Conservation (phyloP, 192 early-diverging fungal genomes). For the Coemansia umbellata region DNA sequence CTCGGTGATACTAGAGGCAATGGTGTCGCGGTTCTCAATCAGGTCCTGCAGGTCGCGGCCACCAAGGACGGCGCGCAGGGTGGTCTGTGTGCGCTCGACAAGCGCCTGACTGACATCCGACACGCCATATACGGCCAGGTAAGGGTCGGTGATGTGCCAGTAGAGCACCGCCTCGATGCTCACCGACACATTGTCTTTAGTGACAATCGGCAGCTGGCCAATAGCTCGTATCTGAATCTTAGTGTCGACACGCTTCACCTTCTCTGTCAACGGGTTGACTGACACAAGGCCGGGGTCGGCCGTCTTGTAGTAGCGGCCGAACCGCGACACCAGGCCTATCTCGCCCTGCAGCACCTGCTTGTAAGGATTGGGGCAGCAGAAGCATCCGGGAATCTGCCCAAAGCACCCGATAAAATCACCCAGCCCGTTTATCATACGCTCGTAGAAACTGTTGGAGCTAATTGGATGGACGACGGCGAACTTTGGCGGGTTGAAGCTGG, state of each 20-base stretch:
- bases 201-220: constrained; percentile 71
- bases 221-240: constrained; percentile 64
- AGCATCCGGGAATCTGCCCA: constrained; percentile 49
- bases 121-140: constrained; percentile 77
- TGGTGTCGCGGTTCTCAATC: constrained; percentile 85
- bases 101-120: constrained; percentile 70
- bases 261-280: constrained; percentile 52
- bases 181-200: constrained; percentile 88
- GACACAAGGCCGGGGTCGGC: constrained; percentile 57
- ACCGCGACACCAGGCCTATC: constrained; percentile 47
- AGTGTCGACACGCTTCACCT: constrained; percentile 51
- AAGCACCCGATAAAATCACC: constrained; percentile 38
- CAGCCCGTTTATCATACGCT: constrained; percentile 13
- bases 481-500: constrained; percentile 20
- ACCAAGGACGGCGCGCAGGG: constrained; percentile 79
- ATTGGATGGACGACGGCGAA: constrained; percentile 13
- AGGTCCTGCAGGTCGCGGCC: constrained; percentile 78
- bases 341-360: constrained; percentile 40
- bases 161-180: constrained; percentile 83
- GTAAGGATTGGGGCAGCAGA: constrained; percentile 52
- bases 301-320: constrained; percentile 55
- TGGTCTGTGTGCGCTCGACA: constrained; percentile 87
- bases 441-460: constrained; percentile 3
- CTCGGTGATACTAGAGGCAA: constrained; percentile 79
- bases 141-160: constrained; percentile 80